Evolutionary conservation across 306 rosid species (phyloP).

Genomic region (Lagenaria siceraria): DNA sequence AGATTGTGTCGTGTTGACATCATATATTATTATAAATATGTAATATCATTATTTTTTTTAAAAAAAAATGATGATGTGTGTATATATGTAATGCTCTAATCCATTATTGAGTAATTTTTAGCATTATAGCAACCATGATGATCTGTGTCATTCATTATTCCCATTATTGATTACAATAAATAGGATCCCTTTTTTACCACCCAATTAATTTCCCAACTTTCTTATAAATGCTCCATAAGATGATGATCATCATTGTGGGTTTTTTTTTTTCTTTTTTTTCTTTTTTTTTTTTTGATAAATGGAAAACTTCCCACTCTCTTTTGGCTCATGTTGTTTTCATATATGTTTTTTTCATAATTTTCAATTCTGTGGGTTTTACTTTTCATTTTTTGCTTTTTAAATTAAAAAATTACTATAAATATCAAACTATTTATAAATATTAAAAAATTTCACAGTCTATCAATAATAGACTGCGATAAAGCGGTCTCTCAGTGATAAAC

Average conservation of each 20-base stretch:
- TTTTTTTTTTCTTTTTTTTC: neutral
- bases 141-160: slow-evolving; percentile 1
- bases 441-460: too few relatives aligned
- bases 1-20: neutral
- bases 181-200: neutral
- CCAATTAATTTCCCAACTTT: neutral
- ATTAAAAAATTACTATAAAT: too few relatives aligned
- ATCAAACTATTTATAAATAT: too few relatives aligned
- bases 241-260: neutral
- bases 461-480: too few relatives aligned
- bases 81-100: neutral
- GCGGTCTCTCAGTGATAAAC: too few relatives aligned
- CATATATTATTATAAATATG: neutral
- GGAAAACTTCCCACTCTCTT: neutral
- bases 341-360: too few relatives aligned
- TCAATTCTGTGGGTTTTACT: too few relatives aligned
- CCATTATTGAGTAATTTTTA: neutral
- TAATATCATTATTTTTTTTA: neutral
- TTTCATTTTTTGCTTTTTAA: too few relatives aligned
- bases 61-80: neutral
- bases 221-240: neutral
- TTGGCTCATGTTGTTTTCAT: neutral
- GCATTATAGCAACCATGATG: slow-evolving; percentile 5
- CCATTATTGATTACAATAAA: slow-evolving; percentile 5
- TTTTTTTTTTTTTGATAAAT: neutral